Evolutionary conservation across 305 asterid species (phyloP).

Genomic region (Rubia peregrina): DNA sequence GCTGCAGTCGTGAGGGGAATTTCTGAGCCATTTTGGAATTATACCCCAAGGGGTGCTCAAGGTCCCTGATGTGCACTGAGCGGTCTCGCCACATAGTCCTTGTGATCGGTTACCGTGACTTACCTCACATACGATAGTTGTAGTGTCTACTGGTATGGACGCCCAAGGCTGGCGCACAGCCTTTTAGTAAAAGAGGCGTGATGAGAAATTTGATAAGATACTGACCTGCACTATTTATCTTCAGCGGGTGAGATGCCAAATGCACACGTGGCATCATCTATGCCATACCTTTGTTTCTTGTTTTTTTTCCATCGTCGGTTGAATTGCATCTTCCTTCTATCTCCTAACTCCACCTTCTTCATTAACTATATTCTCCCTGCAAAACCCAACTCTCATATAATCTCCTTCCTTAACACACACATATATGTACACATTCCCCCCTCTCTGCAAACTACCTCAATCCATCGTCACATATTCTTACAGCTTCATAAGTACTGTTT

Average conservation of each 20-base stretch:
- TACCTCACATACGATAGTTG: no score
- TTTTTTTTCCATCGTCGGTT: slow-evolving; percentile 42
- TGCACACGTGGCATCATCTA: slow-evolving; percentile 49
- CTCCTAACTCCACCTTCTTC: slow-evolving; percentile 10
- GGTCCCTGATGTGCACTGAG: no score
- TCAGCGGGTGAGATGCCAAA: slow-evolving; percentile 19
- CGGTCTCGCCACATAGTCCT: no score
- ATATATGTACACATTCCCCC: neutral
- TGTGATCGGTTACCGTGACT: no score
- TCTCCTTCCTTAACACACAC: neutral
- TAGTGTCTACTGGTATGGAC: no score
- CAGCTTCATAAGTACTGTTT: neutral
- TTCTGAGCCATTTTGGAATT: no score
- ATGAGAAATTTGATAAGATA: slow-evolving; percentile 34
- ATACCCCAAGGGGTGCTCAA: no score
- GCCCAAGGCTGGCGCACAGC: no score
- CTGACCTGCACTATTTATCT: slow-evolving; percentile 31
- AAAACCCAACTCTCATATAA: neutral
- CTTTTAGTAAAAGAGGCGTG: neutral
- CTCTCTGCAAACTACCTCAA: no score
- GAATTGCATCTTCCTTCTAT: slow-evolving; percentile 42
- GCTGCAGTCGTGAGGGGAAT: no score
- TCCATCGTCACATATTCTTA: neutral
- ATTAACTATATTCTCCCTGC: slow-evolving; percentile 29
- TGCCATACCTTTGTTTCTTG: slow-evolving; percentile 42